Conservation (phyloP, 1,284 basidiomycete species). For the Exsudoporus floridanus region DNA sequence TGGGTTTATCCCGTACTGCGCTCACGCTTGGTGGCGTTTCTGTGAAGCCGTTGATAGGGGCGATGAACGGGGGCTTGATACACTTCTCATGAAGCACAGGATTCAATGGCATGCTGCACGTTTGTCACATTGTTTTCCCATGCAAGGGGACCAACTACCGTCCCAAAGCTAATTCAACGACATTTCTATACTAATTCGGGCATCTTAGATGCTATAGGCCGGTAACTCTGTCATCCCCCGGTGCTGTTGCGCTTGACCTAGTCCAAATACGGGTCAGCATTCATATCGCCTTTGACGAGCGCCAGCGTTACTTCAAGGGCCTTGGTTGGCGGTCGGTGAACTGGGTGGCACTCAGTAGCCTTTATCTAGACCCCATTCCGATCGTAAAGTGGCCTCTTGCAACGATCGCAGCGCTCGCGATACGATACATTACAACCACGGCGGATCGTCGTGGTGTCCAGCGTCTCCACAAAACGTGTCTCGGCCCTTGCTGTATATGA, state of each 20-base stretch:
- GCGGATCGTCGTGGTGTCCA: conserved; percentile 22
- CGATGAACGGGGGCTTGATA: conserved; percentile 8
- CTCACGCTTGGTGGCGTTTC: conserved; percentile 11
- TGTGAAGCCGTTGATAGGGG: conserved; percentile 11
- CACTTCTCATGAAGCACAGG: conserved; percentile 21
- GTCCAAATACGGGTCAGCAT: not conserved
- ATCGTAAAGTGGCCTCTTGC: conserved; percentile 10
- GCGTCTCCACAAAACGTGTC: conserved; percentile 29
- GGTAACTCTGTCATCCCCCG: not conserved
- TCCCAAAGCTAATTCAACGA: conserved; percentile 23
- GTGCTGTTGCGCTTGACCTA: not conserved
- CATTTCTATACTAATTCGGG: conserved; percentile 15
- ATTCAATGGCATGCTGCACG: conserved; percentile 20
- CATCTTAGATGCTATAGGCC: not conserved
- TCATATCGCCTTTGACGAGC: not conserved
- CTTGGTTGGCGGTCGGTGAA: not conserved
- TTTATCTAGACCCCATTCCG: conserved; percentile 11
- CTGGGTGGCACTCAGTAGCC: not conserved
- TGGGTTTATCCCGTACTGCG: conserved; percentile 2
- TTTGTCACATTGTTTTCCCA: conserved; percentile 29
- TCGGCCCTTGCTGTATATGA: conserved; percentile 32
- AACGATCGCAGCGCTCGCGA: conserved; percentile 10
- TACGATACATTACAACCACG: conserved; percentile 20
- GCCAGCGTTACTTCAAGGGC: not conserved
- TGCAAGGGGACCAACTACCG: conserved; percentile 12